A percentile compares a stretch with the other conserved stretches of the same genome.
phyloP scores from a whole-genome alignment of 352 stramenopile species.

The Globisporangium rhizosaccharum region DNA sequence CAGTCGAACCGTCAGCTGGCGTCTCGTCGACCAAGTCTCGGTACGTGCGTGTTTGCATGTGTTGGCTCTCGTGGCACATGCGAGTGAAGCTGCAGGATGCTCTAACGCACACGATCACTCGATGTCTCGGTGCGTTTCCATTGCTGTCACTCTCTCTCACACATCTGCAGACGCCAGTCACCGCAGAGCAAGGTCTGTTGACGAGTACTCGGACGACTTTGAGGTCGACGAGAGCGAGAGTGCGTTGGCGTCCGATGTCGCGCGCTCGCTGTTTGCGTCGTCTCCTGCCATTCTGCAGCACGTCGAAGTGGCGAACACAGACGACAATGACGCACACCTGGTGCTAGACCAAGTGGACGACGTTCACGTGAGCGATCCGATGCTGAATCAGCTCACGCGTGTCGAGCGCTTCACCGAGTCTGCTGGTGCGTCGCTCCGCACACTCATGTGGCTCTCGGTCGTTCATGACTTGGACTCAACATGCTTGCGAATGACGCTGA shows the following conservation, averaged over 20 bases:
- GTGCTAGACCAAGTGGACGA: constrained; percentile 13
- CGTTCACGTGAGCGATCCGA: constrained; percentile 32
- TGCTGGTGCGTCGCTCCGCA: constrained; percentile 14
- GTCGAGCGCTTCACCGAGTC: constrained; percentile 53
- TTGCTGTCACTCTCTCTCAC: neutral
- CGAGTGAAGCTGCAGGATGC: neutral
- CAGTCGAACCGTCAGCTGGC: constrained; percentile 19
- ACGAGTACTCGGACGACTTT: constrained; percentile 16
- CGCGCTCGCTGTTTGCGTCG: constrained; percentile 8
- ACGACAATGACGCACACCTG: neutral
- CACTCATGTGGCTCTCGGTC: constrained; percentile 8
- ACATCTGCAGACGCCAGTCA: neutral
- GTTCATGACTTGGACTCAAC: neutral
- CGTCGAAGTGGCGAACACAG: neutral
- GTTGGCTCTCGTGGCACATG: neutral
- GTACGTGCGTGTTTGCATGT: neutral
- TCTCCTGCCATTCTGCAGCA: neutral
- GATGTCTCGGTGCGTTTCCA: neutral
- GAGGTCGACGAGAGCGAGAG: constrained; percentile 4
- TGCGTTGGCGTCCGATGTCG: neutral
- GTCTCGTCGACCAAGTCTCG: neutral
- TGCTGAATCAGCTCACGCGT: constrained; percentile 52
- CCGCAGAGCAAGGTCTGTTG: neutral
- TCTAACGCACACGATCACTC: neutral
- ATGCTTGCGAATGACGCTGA: neutral